Evolutionary conservation across 495 filamentous ascomycete species (phyloP), one percentile per base, ranked within the genome.

Genomic region (Daldinia loculata): DNA sequence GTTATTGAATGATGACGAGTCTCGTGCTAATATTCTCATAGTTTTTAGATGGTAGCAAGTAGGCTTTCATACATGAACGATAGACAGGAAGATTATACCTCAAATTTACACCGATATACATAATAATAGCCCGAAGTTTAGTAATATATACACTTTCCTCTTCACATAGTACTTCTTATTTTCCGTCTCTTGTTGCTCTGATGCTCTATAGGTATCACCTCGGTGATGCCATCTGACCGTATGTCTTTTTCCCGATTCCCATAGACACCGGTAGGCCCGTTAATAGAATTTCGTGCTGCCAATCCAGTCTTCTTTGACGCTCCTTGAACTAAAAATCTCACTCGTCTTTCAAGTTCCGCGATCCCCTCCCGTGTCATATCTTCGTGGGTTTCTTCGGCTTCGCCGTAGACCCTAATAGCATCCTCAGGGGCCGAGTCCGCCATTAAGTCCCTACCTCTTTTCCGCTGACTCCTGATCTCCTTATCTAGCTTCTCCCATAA

Each of bases 131-230:
- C 6, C 19, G 8, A 24, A 22, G 1, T 24, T 48, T 24, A 8
- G 6, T 48, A 22, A 48, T 4, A 22, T 48, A 22, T 48, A 43
- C n/a, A 11, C 3, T 22, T 48, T 22, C 2, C 43, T 48, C 17
- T 22, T 53, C 26, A 53, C 27, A 53, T 27, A 30, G 12, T 53
- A 24, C 9, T 30, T 17, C 50, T 53, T 30, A 29, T 53, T 14
- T 53, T 53, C 17, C 26, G 24, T 24, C 15, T 53, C 50, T 53
- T 53, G 12, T 53, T 53, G 24, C 14, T 53, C 50, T 53, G 50
- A 2, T 27, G 27, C 24, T 30, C 24, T 30, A 30, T 24, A 2
- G 50, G 26, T 9, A 30, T 29, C 26, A 17, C 7, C 50, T 30
- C 50, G 7, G 17, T 17, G 14, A 14, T n/a, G 7, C 14, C 26